Percentiles rank a stretch among this genome's conserved stretches.
Conservation (phyloP, 768 basidiomycete genomes). For the Royoungia palumana region DNA sequence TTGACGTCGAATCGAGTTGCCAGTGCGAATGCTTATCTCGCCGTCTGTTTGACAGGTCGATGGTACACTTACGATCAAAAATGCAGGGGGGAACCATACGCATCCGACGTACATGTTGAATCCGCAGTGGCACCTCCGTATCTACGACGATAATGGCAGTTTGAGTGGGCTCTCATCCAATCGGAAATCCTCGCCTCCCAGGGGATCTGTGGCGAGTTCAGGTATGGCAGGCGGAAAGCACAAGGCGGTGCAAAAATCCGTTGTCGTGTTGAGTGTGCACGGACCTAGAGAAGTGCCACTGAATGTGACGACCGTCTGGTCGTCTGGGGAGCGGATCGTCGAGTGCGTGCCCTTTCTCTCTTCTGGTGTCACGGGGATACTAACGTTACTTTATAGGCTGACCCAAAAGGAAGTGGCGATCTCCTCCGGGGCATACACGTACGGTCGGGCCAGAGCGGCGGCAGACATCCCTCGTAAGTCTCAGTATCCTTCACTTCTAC, state of each 20-base stretch:
- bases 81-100: slow-evolving; percentile 80
- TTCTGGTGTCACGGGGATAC: neutral
- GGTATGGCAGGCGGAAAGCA: slow-evolving; percentile 8
- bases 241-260: slow-evolving; percentile 32
- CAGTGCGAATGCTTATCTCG: neutral
- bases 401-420: slow-evolving; percentile 65
- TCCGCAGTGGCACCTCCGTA: slow-evolving; percentile 76
- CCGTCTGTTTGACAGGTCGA: slow-evolving; percentile 42
- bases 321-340: slow-evolving; percentile 65
- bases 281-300: slow-evolving; percentile 66
- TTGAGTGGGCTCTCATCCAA: neutral
- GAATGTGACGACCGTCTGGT: slow-evolving; percentile 73
- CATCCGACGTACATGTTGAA: slow-evolving; percentile 84
- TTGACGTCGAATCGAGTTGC: neutral
- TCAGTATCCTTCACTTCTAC: neutral
- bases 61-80: slow-evolving; percentile 62
- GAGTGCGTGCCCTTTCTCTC: slow-evolving; percentile 52
- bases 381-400: slow-evolving; percentile 34
- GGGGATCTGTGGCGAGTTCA: neutral
- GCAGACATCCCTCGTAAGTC: slow-evolving; percentile 52
- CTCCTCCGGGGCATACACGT: slow-evolving; percentile 79
- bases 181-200: neutral
- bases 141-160: slow-evolving; percentile 39
- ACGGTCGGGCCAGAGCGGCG: slow-evolving; percentile 62
- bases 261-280: slow-evolving; percentile 45